phyloP scores from a whole-genome alignment of 192 early-diverging fungal genomes.

The Coemansia sp. region DNA sequence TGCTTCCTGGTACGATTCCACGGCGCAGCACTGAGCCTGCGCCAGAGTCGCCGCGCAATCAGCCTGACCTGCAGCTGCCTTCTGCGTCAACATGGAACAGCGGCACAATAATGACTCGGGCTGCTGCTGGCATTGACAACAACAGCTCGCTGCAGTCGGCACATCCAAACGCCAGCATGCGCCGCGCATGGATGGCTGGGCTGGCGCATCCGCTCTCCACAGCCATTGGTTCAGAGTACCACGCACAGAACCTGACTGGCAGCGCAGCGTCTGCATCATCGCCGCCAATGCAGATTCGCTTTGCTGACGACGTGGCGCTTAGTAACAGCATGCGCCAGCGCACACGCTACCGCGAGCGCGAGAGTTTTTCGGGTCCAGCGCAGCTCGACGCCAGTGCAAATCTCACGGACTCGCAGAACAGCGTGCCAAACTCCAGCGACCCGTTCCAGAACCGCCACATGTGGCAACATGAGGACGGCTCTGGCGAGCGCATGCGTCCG shows the following conservation, averaged over 20 bases:
- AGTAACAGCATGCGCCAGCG: neutral
- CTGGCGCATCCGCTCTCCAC: constrained; percentile 40
- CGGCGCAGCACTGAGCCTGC: constrained; percentile 44
- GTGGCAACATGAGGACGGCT: constrained; percentile 26
- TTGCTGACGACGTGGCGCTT: constrained; percentile 10
- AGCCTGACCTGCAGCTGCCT: constrained; percentile 15
- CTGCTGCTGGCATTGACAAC: neutral
- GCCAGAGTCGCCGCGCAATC: constrained; percentile 3
- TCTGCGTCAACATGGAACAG: constrained; percentile 47
- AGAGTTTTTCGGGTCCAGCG: constrained; percentile 51
- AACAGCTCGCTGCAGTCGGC: constrained; percentile 4
- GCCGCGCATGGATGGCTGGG: constrained; percentile 40
- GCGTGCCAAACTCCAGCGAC: constrained; percentile 17
- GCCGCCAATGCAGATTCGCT: constrained; percentile 12
- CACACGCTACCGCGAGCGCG: constrained; percentile 24
- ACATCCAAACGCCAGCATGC: constrained; percentile 10
- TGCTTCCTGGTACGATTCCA: constrained; percentile 28
- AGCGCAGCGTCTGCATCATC: too few relatives aligned
- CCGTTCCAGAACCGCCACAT: constrained; percentile 31
- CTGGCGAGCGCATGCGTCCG: neutral
- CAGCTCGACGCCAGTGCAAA: constrained; percentile 44
- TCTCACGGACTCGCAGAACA: constrained; percentile 37
- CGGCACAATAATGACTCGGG: constrained; percentile 22
- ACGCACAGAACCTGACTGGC: neutral
- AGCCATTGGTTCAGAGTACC: constrained; percentile 21